Evolutionary conservation across 192 early-diverging fungal species (phyloP).

Genomic region (Backusella morwellensis): DNA sequence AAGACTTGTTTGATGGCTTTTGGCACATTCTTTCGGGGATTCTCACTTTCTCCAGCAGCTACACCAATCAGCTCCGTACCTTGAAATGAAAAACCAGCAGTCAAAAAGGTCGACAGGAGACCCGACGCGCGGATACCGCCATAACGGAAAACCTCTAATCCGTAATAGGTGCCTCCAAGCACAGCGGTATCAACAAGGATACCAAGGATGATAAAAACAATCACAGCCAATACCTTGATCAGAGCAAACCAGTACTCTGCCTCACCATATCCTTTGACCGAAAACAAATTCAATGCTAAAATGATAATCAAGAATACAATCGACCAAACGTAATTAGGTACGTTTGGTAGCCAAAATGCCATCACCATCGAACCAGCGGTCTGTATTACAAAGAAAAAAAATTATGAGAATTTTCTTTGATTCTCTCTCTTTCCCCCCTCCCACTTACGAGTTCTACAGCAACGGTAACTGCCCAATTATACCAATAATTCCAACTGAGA

Average conservation of each 20-base stretch:
- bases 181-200: conserved; percentile 71
- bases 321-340: conserved; percentile 42
- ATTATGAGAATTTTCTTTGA: conserved; percentile 30
- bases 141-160: conserved; percentile 60
- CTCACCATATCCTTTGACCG: conserved; percentile 84
- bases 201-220: conserved; percentile 81
- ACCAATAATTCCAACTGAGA: conserved; percentile 60
- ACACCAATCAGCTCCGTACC: conserved; percentile 92
- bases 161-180: conserved; percentile 57
- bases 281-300: conserved; percentile 67
- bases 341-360: conserved; percentile 53
- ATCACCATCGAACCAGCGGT: conserved; percentile 81
- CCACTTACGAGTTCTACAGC: conserved; percentile 18
- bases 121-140: conserved; percentile 61
- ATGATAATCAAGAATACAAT: conserved; percentile 61
- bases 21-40: conserved; percentile 74
- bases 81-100: conserved; percentile 85
- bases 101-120: conserved; percentile 65
- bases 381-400: conserved; percentile 55
- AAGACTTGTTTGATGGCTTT: conserved; percentile 73
- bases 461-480: conserved; percentile 39
- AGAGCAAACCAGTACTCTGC: conserved; percentile 84
- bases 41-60: conserved; percentile 82
- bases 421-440: neutral
- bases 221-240: conserved; percentile 82